phyloP scores from a whole-genome alignment of 495 filamentous ascomycete genomes.

The Baudoinia panamericana region DNA sequence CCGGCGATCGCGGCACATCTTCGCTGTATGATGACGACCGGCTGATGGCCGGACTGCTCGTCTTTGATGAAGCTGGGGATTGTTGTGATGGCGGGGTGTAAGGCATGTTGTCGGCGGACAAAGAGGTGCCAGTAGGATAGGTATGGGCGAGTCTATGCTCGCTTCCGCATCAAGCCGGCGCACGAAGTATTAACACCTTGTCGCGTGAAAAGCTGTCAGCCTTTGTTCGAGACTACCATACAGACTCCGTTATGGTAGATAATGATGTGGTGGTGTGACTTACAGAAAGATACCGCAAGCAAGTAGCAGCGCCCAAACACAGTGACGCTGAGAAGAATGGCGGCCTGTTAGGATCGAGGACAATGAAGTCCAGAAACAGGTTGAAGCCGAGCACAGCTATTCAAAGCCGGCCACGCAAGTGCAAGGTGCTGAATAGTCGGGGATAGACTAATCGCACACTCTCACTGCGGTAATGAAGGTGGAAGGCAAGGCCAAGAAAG shows the following conservation, averaged over 20 bases:
- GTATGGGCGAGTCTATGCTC: slow-evolving; percentile 5
- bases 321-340: slow-evolving; percentile 3
- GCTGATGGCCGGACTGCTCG: slow-evolving; percentile 49
- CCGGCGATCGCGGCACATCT: slow-evolving; percentile 19
- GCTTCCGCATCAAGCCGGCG: slow-evolving; percentile 9
- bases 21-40: slow-evolving; percentile 38
- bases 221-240: neutral
- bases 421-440: slow-evolving; percentile 9
- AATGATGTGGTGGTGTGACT: slow-evolving; percentile 1
- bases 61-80: slow-evolving; percentile 60
- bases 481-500: too few relatives aligned
- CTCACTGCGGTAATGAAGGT: too few relatives aligned
- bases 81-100: slow-evolving; percentile 80
- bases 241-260: neutral
- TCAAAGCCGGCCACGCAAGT: slow-evolving; percentile 23
- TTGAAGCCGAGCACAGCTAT: slow-evolving; percentile 25
- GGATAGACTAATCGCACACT: neutral
- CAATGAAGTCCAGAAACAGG: too few relatives aligned
- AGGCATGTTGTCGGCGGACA: slow-evolving; percentile 49
- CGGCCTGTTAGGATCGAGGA: slow-evolving; percentile 16
- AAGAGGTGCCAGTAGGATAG: slow-evolving; percentile 3
- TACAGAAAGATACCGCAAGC: slow-evolving; percentile 15
- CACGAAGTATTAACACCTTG: slow-evolving; percentile 6
- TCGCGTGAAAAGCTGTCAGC: neutral
- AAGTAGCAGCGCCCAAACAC: slow-evolving; percentile 8